Percentiles rank a stretch among this genome's conserved stretches.
phyloP scores from a whole-genome alignment of 1,284 basidiomycete genomes.

The Irpex rosettiformis region DNA sequence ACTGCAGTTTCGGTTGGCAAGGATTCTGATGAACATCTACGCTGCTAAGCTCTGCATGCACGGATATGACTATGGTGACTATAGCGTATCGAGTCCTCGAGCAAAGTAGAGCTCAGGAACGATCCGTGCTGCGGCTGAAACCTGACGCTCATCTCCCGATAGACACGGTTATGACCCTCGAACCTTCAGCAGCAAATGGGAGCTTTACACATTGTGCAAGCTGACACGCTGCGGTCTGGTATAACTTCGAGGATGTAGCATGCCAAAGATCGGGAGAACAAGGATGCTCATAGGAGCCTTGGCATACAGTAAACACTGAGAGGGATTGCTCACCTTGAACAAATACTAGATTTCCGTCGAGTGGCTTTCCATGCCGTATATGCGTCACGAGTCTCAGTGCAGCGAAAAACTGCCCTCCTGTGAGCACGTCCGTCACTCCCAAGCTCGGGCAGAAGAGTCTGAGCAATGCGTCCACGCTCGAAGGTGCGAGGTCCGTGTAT shows the following conservation, averaged over 20 bases:
- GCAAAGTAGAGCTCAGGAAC: background rate
- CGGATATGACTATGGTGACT: too few relatives aligned
- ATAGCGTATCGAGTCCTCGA: too few relatives aligned
- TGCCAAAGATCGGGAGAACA: slow-evolving; percentile 1
- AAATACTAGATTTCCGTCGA: slow-evolving; percentile 63
- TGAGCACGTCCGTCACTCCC: slow-evolving; percentile 46
- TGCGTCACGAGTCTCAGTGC: slow-evolving; percentile 63
- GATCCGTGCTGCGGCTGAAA: background rate
- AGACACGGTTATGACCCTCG: background rate
- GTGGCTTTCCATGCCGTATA: slow-evolving; percentile 51
- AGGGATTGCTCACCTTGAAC: slow-evolving; percentile 53
- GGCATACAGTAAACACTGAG: background rate
- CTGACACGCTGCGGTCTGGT: background rate
- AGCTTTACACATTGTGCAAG: background rate
- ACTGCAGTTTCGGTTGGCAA: background rate
- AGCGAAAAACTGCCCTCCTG: slow-evolving; percentile 74
- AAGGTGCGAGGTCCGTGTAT: slow-evolving; percentile 48
- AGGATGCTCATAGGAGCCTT: background rate
- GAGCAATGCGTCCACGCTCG: slow-evolving; percentile 62
- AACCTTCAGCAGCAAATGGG: background rate
- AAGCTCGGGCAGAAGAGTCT: slow-evolving; percentile 56
- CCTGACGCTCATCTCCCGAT: background rate
- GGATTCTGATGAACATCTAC: background rate
- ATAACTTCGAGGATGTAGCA: background rate
- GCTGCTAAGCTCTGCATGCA: background rate